phyloP scores from a whole-genome alignment of 768 basidiomycete species.

The Sarcodon sp. region DNA sequence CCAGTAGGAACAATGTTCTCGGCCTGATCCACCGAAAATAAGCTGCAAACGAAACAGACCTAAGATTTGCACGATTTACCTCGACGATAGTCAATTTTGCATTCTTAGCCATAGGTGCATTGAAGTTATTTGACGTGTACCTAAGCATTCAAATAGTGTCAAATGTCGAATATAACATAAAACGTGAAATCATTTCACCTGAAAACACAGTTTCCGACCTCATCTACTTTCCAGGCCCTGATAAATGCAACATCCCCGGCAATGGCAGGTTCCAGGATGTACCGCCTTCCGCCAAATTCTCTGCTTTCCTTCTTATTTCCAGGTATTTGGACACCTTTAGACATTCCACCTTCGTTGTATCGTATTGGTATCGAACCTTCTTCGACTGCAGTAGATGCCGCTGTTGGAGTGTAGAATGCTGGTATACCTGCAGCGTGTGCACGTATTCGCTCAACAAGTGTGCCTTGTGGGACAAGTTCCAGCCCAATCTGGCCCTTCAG shows the following conservation, averaged over 20 bases:
- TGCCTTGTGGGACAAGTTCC: conserved; percentile 88
- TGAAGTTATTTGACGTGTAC: conserved; percentile 84
- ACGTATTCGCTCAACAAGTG: conserved; percentile 77
- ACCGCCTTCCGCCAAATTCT: conserved; percentile 69
- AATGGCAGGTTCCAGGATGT: conserved; percentile 72
- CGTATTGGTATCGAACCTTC: conserved; percentile 66
- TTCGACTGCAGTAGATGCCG: conserved; percentile 76
- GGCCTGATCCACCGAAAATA: conserved; percentile 35
- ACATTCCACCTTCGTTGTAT: conserved; percentile 66
- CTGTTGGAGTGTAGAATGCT: conserved; percentile 89
- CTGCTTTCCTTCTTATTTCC: conserved; percentile 70
- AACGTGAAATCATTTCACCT: conserved; percentile 30
- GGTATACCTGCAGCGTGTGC: conserved; percentile 88
- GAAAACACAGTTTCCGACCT: conserved; percentile 85
- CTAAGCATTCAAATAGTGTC: conserved; percentile 20
- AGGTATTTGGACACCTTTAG: conserved; percentile 52
- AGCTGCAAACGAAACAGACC: not conserved
- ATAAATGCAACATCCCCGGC: conserved; percentile 77
- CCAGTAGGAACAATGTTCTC: conserved; percentile 84
- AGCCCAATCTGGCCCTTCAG: conserved; percentile 71
- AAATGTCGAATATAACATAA: not conserved
- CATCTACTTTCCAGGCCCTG: conserved; percentile 87
- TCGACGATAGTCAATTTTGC: conserved; percentile 88
- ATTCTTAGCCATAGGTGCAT: conserved; percentile 76
- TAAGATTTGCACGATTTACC: conserved; percentile 19